Evolutionary conservation across 1,284 basidiomycete genomes (phyloP).

Genomic region (Papiliotrema terrestris): DNA sequence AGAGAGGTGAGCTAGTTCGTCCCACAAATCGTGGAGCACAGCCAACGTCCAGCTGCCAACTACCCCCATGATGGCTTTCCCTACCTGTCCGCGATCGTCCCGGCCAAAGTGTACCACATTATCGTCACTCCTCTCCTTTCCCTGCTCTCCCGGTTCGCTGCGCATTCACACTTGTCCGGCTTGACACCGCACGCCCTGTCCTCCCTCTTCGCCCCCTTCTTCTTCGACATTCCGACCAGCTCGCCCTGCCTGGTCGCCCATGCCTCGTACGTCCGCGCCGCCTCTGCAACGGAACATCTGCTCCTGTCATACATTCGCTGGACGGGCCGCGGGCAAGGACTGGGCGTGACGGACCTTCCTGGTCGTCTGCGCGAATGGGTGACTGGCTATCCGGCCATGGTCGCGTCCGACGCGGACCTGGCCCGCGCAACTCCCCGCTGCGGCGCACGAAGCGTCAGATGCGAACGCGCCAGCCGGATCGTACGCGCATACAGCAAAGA

Average conservation of each 20-base stretch:
- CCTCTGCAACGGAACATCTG: constrained; percentile 82
- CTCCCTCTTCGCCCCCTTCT: constrained; percentile 77
- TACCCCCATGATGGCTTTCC: constrained; percentile 68
- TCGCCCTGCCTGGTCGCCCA: constrained; percentile 71
- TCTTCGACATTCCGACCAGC: constrained; percentile 61
- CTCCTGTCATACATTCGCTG: constrained; percentile 78
- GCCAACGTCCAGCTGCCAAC: constrained; percentile 53
- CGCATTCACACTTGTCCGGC: constrained; percentile 72
- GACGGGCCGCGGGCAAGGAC: constrained; percentile 59
- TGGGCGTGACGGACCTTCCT: constrained; percentile 63
- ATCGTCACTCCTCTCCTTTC: constrained; percentile 66
- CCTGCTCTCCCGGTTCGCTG: constrained; percentile 71
- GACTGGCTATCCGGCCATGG: constrained; percentile 70
- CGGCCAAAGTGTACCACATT: constrained; percentile 55
- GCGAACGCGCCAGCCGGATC: constrained; percentile 2
- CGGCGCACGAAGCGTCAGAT: constrained; percentile 67
- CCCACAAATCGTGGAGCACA: constrained; percentile 9
- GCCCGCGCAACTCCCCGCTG: constrained; percentile 57
- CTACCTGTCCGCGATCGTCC: constrained; percentile 52
- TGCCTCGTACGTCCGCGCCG: constrained; percentile 70
- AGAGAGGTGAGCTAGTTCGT: constrained; percentile 59
- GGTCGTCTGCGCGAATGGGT: constrained; percentile 79
- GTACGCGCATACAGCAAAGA: constrained; percentile 70
- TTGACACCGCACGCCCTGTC: constrained; percentile 79
- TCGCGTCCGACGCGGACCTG: constrained; percentile 51